Base-by-base conservation (phyloP, 2,329 filamentous ascomycete genomes). In the Colletotrichum sp. region DNA sequence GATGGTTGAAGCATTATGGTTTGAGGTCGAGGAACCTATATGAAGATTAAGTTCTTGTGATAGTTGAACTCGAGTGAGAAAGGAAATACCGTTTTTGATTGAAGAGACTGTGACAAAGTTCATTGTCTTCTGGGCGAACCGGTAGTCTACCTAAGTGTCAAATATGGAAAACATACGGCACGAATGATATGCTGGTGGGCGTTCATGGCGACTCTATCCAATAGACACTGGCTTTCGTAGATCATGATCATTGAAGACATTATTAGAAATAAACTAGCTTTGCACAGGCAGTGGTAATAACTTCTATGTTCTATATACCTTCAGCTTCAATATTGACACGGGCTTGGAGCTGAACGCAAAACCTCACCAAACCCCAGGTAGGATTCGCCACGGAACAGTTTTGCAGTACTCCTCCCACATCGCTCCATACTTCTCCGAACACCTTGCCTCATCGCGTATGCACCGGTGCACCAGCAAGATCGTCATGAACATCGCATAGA, bases 401-500 rank as follows among this genome's bases (percentile, higher is more conserved):
- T 73, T 76, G 76, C 86, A 87, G 78, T 89, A 89, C 59, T 83
- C 82, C 9, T 83, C 80, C 88, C 88, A 89, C 2, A 82, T 81
- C 4, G 82, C 78, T 4, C 88, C 87, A 71, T 89, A 89, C 76
- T 89, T 89, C 24, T 80, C 82, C 3, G 80, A 82, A 55, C 87
- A 88, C 10, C 87, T 81, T 68, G 84, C 82, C 79, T 89, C 88
- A 65, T 89, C 88, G 12, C 87, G 82, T 39, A 84, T 82, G 62
- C 87, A 88, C 8, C 88, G 83, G 79, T 89, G 87, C 7, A 88
- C 79, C 6, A 89, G 81, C 12, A 89, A 75, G 4, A 83, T 72
- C 0, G 83, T 84, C 86, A 89, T 88, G 78, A 85, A 89, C 1
- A 87, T 82, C 0, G 85, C 84, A 74, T 89, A 89, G 1, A 81